Conservation (phyloP, 371 early-diverging fungal genomes). For the Coemansia linderi region DNA sequence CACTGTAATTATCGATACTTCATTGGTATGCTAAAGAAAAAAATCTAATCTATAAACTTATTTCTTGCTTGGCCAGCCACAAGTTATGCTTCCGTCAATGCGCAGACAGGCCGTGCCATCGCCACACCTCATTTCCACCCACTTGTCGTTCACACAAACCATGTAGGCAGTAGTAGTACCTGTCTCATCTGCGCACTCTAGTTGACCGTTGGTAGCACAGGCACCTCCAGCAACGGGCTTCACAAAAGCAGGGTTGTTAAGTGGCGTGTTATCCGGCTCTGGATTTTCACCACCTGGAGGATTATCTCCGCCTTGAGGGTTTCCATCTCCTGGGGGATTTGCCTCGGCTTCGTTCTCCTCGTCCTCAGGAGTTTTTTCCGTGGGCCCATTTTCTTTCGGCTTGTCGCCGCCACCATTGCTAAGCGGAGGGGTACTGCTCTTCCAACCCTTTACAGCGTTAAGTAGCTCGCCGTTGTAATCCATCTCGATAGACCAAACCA, state of each 20-base stretch:
- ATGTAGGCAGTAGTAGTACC: background rate
- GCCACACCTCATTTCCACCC: background rate
- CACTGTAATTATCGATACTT: background rate
- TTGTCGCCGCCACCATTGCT: background rate
- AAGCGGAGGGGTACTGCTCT: background rate
- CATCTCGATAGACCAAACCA: slow-evolving; percentile 64
- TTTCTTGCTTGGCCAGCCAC: background rate
- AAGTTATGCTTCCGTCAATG: background rate
- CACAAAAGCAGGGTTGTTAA: background rate
- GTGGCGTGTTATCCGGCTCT: background rate
- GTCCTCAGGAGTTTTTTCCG: background rate
- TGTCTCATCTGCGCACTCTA: background rate
- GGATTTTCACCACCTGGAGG: background rate
- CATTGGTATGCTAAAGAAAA: background rate
- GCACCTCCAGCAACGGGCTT: background rate
- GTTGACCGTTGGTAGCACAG: background rate
- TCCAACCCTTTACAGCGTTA: background rate
- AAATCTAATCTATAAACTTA: background rate
- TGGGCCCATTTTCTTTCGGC: background rate
- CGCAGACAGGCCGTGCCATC: slow-evolving; percentile 2
- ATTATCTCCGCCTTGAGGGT: background rate
- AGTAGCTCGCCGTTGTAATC: slow-evolving; percentile 44
- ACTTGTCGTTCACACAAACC: background rate
- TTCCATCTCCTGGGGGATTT: background rate
- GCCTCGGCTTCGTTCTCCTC: background rate